Evolutionary conservation across 2,329 filamentous ascomycete species (phyloP), one percentile per base, ranked within the genome.

Genomic region (Botrytis cinerea): DNA sequence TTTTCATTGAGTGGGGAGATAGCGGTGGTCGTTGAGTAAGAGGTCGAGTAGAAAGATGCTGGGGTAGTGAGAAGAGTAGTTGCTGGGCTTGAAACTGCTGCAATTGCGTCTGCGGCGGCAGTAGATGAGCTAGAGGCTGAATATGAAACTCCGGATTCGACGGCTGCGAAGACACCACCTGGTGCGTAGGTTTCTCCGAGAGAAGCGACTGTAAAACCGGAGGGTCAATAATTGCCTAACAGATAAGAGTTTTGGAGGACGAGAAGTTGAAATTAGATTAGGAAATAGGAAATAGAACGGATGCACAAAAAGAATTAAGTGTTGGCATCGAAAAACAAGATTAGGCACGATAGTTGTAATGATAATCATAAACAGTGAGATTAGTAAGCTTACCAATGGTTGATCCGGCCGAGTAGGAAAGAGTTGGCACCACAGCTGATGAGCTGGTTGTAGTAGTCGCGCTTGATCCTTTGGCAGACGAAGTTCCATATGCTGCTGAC

Each of bases 1-100:
- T 60, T n/a, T n/a, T 46, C 71, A 10, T 85, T 77, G 62, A 84
- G 83, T 70, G 84, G 85, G 20, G 51, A 61, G 20, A n/a, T 25
- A 0, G 54, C 28, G 12, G 71, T 72, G 14, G 82, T 82, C 28
- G 88, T 90, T 64, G 86, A 75, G 75, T 84, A 89, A 76, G 88
- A 81, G 8, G 88, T 91, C 80, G 85, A 87, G 75, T 84, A 80
- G 76, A 84, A 82, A 71, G 70, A 72, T 62, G 67, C 70, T 6
- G 75, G 72, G 48, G 75, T 71, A 4, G 76, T 57, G 20, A 75
- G 74, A 7, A 74, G 72, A 48, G 38, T 75, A 77, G 48, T 75
- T 59, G 76, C 32, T 61, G 59, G 25, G 59, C 59, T 61, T 38
- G 59, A 16, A 61, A 61, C 20, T 12, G 32, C 32, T 22, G 32